Base-by-base conservation (phyloP, 2,329 filamentous ascomycete species). In the Aspergillus pseudonomiae region DNA sequence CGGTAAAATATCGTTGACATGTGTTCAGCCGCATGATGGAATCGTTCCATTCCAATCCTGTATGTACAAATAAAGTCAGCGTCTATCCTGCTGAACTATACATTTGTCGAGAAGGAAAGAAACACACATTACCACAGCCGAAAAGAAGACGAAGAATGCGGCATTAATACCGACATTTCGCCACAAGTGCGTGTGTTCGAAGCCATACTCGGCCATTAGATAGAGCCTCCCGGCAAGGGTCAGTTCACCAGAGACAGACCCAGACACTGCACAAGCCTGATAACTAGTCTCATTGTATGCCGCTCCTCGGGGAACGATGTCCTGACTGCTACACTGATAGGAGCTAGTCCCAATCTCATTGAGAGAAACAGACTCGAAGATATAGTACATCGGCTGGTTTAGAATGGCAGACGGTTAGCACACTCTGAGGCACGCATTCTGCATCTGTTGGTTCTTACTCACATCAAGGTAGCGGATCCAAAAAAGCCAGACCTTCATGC, bases 401-500 rank as follows among this genome's bases (percentile, higher is more conserved):
- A 7, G 6, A 21, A 28, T 4, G 6, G 85, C 2, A 94, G 82
- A 58, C 89, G 90, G 39, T 41, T 41, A n/a, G 39, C 3, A n/a
- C 6, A n/a, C 10, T n/a, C 16, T 19, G 7, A n/a, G 6, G n/a
- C 6, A 9, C 9, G 16, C 39, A 41, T 41, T 41, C 39, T 41
- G 16, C 2, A n/a, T 16, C 3, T 41, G 16, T n/a, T 41, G 16
- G 19, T 41, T 10, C 39, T 10, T 3, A 0, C 93, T 79, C 0
- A 88, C 83, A 65, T 92, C 92, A 74, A 92, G 80, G 81, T 89
- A 93, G 78, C 88, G 91, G 64, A 93, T 87, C 91, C 91, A 94
- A 19, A 89, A 82, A 5, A 93, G 75, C 88, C 91, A 93, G 5
- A 88, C 87, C 69, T 92, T 88, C 71, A 92, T 86, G 2, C 83